Evolutionary conservation across 2,329 filamentous ascomycete species (phyloP).

Genomic region (Parastagonospora nodorum): DNA sequence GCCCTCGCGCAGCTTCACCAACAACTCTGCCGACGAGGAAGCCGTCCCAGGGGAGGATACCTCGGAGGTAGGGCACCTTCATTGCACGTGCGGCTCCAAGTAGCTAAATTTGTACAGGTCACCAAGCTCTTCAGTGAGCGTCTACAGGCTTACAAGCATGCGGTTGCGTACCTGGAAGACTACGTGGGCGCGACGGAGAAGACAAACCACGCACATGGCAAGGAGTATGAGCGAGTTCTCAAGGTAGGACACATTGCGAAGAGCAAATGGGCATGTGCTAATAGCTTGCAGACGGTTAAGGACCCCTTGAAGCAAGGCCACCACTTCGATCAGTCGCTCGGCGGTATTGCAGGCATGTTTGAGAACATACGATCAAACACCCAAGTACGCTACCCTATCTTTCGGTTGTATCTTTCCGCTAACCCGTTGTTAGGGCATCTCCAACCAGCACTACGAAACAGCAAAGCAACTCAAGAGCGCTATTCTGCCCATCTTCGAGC

Average conservation of each 20-base stretch:
- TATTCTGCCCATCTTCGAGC: constrained; percentile 85
- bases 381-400: constrained; percentile 55
- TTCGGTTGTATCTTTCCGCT: constrained; percentile 3
- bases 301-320: constrained; percentile 85
- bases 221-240: constrained; percentile 92
- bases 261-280: constrained; percentile 4
- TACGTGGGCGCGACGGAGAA: constrained; percentile 87
- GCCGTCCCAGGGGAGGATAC: constrained; percentile 56
- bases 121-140: constrained; percentile 78
- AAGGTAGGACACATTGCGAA: constrained; percentile 63
- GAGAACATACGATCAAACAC: constrained; percentile 94
- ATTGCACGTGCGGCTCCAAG: neutral
- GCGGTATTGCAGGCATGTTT: constrained; percentile 86
- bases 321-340: constrained; percentile 90
- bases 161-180: constrained; percentile 86
- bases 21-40: constrained; percentile 48
- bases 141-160: constrained; percentile 94
- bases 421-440: constrained; percentile 65
- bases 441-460: constrained; percentile 88
- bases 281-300: constrained; percentile 71
- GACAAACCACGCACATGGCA: constrained; percentile 80
- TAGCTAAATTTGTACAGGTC: constrained; percentile 12
- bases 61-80: constrained; percentile 42
- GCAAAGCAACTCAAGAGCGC: constrained; percentile 87
- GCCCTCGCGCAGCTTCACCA: constrained; percentile 40